Evolutionary conservation across 2,329 filamentous ascomycete genomes (phyloP), one percentile per base, ranked within the genome.

Genomic region (Cercospora janseana): DNA sequence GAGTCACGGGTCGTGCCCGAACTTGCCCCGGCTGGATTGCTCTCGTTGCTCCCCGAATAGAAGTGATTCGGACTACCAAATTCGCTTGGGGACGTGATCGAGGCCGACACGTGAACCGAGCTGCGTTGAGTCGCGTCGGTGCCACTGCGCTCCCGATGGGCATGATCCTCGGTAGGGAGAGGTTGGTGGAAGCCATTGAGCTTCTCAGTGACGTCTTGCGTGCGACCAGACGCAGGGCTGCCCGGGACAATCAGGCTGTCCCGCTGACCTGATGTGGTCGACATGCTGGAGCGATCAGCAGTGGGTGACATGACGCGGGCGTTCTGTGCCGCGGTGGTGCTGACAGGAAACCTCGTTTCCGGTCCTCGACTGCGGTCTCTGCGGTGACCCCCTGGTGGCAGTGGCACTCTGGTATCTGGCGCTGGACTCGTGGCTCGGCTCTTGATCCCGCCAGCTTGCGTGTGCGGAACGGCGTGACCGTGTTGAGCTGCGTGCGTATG

Each of bases 181-280:
- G 63, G 60, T 38, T 66, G 62, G 27, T 67, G 63, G 16, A 66
- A 55, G 13, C 63, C 63, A 27, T 65, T 65, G 12, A 56, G 40
- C 45, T 34, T 52, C 23, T 54, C 51, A 6, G 47, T 28, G 5
- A 49, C 49, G 28, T 58, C 56, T n/a, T 51, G 47, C 18, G 51
- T 45, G n/a, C 56, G 56, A 7, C 47, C 47, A 4, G 51, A 41
- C 2, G 64, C 59, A 12, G 79, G 76, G 52, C 73, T 79, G 40
- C 80, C 80, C 3, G 91, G 91, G 2, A 96, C 90, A 62, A 95
- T 89, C 2, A 96, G 79, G 64, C 88, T 93, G 81, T 68, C 63
- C 76, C 80, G 49, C 67, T 75, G 54, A 72, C 75, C 59, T 4
- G 58, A 60, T 3, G 56, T 51, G n/a, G 29, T 52, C 6, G 63